Evolutionary conservation across 306 rosid species (phyloP).

Genomic region (Calophaca sinica): DNA sequence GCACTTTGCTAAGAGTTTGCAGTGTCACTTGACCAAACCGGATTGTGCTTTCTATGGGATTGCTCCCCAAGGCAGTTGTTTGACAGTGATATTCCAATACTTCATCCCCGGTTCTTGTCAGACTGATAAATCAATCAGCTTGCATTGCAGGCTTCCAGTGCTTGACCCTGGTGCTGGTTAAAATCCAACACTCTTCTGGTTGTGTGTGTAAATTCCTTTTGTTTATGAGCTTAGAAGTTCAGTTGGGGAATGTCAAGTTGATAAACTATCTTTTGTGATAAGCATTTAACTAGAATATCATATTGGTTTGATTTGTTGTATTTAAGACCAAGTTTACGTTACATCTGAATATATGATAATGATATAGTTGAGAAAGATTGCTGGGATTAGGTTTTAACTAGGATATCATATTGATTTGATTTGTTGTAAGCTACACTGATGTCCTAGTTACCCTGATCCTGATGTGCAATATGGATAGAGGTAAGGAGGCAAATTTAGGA

Average conservation of each 20-base stretch:
- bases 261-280: constrained; percentile 15
- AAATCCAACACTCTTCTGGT: constrained; percentile 30
- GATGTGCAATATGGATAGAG: too few relatives aligned
- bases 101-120: constrained; percentile 81
- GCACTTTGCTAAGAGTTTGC: constrained; percentile 94
- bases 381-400: background rate
- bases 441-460: too few relatives aligned
- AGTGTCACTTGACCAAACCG: constrained; percentile 91
- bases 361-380: constrained; percentile 8
- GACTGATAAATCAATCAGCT: constrained; percentile 90
- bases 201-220: constrained; percentile 15
- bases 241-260: constrained; percentile 26
- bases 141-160: constrained; percentile 96
- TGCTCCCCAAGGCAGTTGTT: constrained; percentile 78
- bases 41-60: constrained; percentile 97
- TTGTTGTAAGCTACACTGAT: too few relatives aligned
- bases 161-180: constrained; percentile 74
- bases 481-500: too few relatives aligned
- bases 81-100: constrained; percentile 69
- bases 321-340: background rate
- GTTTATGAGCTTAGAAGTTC: constrained; percentile 31
- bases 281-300: constrained; percentile 21
- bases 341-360: constrained; percentile 11
- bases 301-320: background rate
- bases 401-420: too few relatives aligned